phyloP scores from a whole-genome alignment of 2,329 filamentous ascomycete species.

The Xylariaceae sp. region DNA sequence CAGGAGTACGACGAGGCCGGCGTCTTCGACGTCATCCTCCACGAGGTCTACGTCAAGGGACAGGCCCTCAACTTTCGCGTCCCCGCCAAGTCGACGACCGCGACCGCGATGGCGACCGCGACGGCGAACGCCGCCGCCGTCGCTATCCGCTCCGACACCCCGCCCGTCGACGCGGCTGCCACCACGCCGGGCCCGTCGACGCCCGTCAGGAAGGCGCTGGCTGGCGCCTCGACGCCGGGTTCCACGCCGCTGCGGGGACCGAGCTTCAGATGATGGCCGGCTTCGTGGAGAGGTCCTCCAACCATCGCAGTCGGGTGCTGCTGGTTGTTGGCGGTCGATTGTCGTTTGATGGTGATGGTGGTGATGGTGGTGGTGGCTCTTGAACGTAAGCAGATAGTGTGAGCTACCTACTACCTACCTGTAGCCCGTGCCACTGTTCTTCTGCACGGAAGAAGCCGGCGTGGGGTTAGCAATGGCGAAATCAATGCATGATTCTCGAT shows the following conservation, averaged over 20 bases:
- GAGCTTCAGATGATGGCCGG: background rate
- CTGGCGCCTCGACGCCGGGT: slow-evolving; percentile 9
- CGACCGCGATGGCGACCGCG: background rate
- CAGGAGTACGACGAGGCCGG: slow-evolving; percentile 83
- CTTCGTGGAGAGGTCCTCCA: background rate
- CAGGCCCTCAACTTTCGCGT: slow-evolving; percentile 51
- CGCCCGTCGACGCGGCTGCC: slow-evolving; percentile 14
- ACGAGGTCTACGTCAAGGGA: slow-evolving; percentile 72
- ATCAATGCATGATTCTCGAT: no score
- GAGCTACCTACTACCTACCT: no score
- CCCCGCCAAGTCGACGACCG: slow-evolving; percentile 28
- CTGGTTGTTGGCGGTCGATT: no score
- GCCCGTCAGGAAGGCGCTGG: slow-evolving; percentile 10
- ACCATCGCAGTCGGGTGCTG: no score
- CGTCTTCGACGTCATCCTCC: slow-evolving; percentile 72
- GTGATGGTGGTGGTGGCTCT: no score
- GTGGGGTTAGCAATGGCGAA: no score
- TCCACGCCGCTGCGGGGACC: slow-evolving; percentile 11
- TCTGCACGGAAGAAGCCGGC: no score
- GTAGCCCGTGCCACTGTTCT: no score
- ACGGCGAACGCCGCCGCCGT: slow-evolving; percentile 1
- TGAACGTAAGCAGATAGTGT: no score
- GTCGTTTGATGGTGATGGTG: no score
- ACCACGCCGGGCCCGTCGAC: slow-evolving; percentile 10
- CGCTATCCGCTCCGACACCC: slow-evolving; percentile 19